Percentiles rank a stretch among this genome's conserved stretches.
phyloP scores from a whole-genome alignment of 2,329 filamentous ascomycete species.

The Pseudocercospora fijiensis region DNA sequence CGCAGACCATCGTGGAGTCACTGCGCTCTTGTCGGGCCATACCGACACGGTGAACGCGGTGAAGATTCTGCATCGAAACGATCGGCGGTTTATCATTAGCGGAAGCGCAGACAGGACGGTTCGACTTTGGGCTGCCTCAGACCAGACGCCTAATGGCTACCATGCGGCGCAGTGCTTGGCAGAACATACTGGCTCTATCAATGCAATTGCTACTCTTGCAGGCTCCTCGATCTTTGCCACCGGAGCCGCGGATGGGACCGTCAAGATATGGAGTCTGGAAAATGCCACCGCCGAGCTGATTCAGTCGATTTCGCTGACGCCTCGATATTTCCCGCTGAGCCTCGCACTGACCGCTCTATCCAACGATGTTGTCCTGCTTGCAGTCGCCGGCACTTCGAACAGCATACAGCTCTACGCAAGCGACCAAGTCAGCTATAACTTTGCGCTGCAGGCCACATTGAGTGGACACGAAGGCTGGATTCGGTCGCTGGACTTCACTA shows the following conservation, averaged over 20 bases:
- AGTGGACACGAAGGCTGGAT: constrained; percentile 95
- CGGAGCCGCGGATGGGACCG: constrained; percentile 62
- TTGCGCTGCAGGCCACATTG: constrained; percentile 72
- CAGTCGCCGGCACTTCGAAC: constrained; percentile 80
- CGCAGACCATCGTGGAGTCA: constrained; percentile 57
- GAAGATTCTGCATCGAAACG: constrained; percentile 65
- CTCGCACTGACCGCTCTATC: constrained; percentile 64
- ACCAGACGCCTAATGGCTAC: constrained; percentile 38
- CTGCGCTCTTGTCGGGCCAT: constrained; percentile 70
- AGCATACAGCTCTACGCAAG: constrained; percentile 77
- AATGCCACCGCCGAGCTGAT: constrained; percentile 50
- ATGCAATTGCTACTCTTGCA: constrained; percentile 55
- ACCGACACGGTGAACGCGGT: constrained; percentile 78
- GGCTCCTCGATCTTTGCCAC: constrained; percentile 54
- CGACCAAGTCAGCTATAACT: constrained; percentile 51
- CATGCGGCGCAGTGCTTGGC: constrained; percentile 52
- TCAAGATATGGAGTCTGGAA: constrained; percentile 66
- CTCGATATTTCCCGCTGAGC: constrained; percentile 78
- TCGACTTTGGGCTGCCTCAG: constrained; percentile 57
- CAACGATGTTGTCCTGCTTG: constrained; percentile 58
- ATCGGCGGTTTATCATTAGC: constrained; percentile 64
- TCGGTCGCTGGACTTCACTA: constrained; percentile 74
- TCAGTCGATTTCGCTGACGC: constrained; percentile 70
- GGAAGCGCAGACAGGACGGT: constrained; percentile 79
- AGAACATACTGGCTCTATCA: constrained; percentile 73